phyloP scores from a whole-genome alignment of 345 rosid genomes.

The Abelmoschus esculentus region DNA sequence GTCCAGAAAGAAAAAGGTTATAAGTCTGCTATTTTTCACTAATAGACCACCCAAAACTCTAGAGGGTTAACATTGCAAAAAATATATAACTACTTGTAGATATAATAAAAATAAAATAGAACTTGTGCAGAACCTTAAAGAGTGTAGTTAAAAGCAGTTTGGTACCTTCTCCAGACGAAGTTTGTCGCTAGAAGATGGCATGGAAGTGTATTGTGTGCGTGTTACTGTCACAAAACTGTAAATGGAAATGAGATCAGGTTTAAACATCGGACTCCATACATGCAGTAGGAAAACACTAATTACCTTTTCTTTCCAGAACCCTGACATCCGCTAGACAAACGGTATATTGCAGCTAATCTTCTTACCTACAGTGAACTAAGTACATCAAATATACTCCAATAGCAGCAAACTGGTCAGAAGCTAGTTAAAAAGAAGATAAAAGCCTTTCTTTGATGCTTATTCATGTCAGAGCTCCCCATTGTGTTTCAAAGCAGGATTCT shows the following conservation, averaged over 20 bases:
- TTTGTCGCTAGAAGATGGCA: conserved; percentile 74
- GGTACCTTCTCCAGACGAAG: conserved; percentile 69
- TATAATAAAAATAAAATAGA: background rate
- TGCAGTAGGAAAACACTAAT: background rate
- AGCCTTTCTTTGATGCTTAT: background rate
- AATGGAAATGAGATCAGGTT: conserved; percentile 6
- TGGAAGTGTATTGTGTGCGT: conserved; percentile 61
- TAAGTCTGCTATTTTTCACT: background rate
- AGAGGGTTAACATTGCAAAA: background rate
- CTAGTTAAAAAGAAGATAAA: background rate
- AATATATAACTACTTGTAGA: background rate
- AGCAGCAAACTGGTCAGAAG: background rate
- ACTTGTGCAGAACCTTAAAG: background rate
- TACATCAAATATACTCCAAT: conserved; percentile 14
- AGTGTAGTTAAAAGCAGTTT: background rate
- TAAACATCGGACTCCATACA: conserved; percentile 10
- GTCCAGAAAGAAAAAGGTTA: background rate
- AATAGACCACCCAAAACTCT: conserved; percentile 8
- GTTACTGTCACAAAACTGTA: conserved; percentile 68
- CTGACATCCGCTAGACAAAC: conserved; percentile 46
- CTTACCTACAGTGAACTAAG: conserved; percentile 35
- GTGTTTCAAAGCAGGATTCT: background rate
- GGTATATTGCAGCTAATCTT: conserved; percentile 70
- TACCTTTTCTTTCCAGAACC: conserved; percentile 90
- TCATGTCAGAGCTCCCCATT: background rate